phyloP scores from a whole-genome alignment of 768 basidiomycete species.

The Tulasnella sp. region DNA sequence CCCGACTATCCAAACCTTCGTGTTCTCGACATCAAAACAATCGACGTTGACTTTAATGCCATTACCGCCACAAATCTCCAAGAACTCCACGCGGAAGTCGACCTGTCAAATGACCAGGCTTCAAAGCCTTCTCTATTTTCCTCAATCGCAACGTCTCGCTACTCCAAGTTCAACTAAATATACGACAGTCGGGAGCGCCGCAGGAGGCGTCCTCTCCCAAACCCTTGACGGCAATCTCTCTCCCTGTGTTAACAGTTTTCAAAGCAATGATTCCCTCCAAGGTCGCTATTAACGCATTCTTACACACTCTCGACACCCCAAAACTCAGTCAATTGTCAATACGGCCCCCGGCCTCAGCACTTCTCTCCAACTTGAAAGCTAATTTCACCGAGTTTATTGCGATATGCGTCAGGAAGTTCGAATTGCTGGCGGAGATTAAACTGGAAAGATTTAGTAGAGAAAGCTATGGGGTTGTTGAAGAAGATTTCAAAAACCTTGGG shows the following conservation, averaged over 20 bases:
- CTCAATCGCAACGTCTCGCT: not conserved
- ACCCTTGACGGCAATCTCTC: not conserved
- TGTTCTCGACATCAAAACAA: not conserved
- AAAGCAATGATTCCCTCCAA: not conserved
- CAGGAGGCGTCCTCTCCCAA: not conserved
- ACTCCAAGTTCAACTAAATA: not conserved
- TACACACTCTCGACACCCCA: no score
- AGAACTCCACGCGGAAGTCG: not conserved
- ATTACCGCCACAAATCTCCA: not conserved
- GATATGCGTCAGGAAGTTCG: not conserved
- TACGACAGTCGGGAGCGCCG: not conserved
- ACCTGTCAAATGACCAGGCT: not conserved
- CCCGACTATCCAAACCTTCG: not conserved
- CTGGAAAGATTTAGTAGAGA: not conserved
- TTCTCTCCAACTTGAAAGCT: not conserved
- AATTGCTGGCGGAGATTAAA: not conserved
- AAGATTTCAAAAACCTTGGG: not conserved
- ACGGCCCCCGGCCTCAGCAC: no score
- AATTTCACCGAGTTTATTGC: not conserved
- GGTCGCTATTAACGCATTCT: no score
- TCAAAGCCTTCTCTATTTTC: not conserved
- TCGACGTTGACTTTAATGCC: not conserved
- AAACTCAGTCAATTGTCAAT: no score
- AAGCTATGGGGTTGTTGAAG: not conserved
- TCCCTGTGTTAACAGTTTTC: not conserved